Percentiles rank a stretch among this genome's conserved stretches.
Evolutionary conservation across 371 early-diverging fungal species (phyloP).

Genomic region (Saksenaea vasiformis): DNA sequence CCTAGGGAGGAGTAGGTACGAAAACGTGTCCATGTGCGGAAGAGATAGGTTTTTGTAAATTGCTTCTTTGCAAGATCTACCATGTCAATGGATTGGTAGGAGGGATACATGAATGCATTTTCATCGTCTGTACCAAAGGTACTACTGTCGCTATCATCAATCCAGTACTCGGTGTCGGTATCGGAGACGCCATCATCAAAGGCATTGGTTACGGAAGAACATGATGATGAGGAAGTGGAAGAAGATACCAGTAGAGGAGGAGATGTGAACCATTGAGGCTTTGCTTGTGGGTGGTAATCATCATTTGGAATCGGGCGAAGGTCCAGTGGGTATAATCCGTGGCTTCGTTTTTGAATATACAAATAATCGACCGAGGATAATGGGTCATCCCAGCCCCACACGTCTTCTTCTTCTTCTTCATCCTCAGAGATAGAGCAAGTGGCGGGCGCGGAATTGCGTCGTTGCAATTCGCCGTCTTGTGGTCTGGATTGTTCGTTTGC

Average conservation of each 20-base stretch:
- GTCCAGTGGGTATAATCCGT: slow-evolving; percentile 6
- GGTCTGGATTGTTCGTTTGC: slow-evolving; percentile 3
- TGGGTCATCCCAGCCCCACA: neutral
- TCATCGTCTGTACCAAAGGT: neutral
- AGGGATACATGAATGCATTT: neutral
- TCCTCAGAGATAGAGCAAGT: neutral
- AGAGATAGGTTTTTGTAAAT: neutral
- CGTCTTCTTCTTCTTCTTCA: neutral
- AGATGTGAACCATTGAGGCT: neutral
- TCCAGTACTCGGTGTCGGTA: neutral
- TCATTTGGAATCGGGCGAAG: slow-evolving; percentile 18
- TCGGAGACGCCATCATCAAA: neutral
- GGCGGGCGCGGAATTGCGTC: slow-evolving; percentile 97
- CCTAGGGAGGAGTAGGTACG: neutral
- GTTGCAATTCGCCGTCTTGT: too few relatives aligned
- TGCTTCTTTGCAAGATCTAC: neutral
- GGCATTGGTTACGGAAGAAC: neutral
- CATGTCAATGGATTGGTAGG: neutral
- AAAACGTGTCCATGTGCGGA: neutral
- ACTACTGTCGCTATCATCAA: neutral
- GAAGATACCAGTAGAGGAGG: neutral
- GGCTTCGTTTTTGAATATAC: neutral
- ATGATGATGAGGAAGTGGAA: neutral
- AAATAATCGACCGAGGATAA: neutral
- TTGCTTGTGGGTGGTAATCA: neutral